phyloP scores from a whole-genome alignment of 106 monocot genomes.

The Narthecium ossifragum region DNA sequence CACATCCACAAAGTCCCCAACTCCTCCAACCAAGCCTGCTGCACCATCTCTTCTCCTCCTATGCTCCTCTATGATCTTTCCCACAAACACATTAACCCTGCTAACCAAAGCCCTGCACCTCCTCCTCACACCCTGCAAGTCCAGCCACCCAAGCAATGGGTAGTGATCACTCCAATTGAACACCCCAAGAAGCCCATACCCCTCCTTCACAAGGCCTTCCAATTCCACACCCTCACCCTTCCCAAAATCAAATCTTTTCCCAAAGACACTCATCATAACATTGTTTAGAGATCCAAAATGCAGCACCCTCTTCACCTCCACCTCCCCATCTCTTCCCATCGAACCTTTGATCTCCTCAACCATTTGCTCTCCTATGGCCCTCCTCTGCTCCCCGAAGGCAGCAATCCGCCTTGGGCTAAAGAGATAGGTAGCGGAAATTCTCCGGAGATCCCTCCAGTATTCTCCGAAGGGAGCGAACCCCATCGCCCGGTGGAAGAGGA shows the following conservation, averaged over 20 bases:
- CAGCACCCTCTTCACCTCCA: slow-evolving; percentile 30
- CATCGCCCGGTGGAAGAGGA: slow-evolving; percentile 70
- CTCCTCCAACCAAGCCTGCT: background rate
- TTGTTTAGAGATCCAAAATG: slow-evolving; percentile 52
- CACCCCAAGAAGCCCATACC: slow-evolving; percentile 51
- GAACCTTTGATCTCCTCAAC: slow-evolving; percentile 12
- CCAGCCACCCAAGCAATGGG: slow-evolving; percentile 48
- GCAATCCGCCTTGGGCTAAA: slow-evolving; percentile 41
- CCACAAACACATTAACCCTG: slow-evolving; percentile 47
- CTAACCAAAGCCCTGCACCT: slow-evolving; percentile 33
- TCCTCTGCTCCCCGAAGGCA: slow-evolving; percentile 15
- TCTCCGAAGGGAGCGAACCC: slow-evolving; percentile 70
- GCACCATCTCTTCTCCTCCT: slow-evolving; percentile 12
- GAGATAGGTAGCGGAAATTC: slow-evolving; percentile 35
- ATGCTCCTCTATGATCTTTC: slow-evolving; percentile 53
- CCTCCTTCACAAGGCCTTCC: slow-evolving; percentile 53
- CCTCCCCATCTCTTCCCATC: slow-evolving; percentile 36
- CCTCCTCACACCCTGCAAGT: slow-evolving; percentile 55
- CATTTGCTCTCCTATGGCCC: slow-evolving; percentile 39
- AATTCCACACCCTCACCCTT: slow-evolving; percentile 31
- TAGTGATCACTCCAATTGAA: slow-evolving; percentile 74
- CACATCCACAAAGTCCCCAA: slow-evolving; percentile 40
- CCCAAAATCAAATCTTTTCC: slow-evolving; percentile 31
- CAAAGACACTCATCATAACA: slow-evolving; percentile 61
- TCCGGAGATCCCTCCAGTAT: slow-evolving; percentile 55